Conservation (phyloP, 1,284 basidiomycete genomes). For the Wolfiporia cocos region DNA sequence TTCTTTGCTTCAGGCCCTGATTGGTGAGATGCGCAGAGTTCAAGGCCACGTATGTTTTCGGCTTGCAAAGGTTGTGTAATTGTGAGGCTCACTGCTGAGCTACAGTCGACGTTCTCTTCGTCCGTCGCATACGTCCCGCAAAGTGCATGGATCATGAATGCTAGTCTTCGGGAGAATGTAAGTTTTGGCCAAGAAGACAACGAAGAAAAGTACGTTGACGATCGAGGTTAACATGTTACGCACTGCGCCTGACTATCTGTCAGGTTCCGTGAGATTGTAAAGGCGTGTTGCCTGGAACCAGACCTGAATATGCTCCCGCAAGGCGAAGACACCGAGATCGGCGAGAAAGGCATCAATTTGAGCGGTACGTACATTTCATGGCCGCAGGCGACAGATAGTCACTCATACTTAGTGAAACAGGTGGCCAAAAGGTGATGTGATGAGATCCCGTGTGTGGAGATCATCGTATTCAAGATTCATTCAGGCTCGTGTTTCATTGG, state of each 20-base stretch:
- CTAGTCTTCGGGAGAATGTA: slow-evolving; percentile 63
- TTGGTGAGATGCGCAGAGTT: slow-evolving; percentile 75
- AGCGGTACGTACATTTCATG: slow-evolving; percentile 33
- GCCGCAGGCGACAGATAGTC: slow-evolving; percentile 1
- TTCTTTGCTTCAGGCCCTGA: slow-evolving; percentile 62
- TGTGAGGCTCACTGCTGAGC: background rate
- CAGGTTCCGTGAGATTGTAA: slow-evolving; percentile 48
- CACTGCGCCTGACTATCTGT: background rate
- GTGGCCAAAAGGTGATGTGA: slow-evolving; percentile 52
- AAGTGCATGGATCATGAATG: slow-evolving; percentile 75
- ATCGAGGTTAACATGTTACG: background rate
- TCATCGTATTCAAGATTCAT: slow-evolving; percentile 12
- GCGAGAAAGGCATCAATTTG: slow-evolving; percentile 76
- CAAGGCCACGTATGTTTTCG: slow-evolving; percentile 40
- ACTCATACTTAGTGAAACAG: slow-evolving; percentile 20
- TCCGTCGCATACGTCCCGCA: slow-evolving; percentile 74
- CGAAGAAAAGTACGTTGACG: slow-evolving; percentile 35
- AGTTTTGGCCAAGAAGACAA: slow-evolving; percentile 59
- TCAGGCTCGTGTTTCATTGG: slow-evolving; percentile 76
- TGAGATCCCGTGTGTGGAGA: no score
- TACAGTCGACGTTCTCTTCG: slow-evolving; percentile 56
- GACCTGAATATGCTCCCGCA: slow-evolving; percentile 64
- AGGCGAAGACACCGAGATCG: slow-evolving; percentile 74
- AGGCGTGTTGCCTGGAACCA: slow-evolving; percentile 57
- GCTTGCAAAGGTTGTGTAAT: background rate